Evolutionary conservation across 2,329 filamentous ascomycete species (phyloP), one percentile per base, ranked within the genome.

Genomic region (Berkeleyomyces rouxiae): DNA sequence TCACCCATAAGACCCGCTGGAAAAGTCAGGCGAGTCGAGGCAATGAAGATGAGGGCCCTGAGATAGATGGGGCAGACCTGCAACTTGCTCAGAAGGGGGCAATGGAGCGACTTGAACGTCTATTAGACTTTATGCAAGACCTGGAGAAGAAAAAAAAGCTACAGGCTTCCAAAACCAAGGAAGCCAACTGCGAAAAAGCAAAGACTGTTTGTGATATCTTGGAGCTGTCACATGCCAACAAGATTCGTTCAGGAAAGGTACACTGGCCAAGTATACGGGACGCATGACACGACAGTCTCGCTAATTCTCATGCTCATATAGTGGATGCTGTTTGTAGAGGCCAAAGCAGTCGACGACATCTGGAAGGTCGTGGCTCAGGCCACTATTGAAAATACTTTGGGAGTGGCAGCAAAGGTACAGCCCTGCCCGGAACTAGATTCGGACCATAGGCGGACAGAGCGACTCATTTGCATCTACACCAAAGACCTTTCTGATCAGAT

Each of bases 381-480:
- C 1, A 87, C 87, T 0, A 80, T 81, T 10, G 79, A 82, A 39
- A 84, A 86, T 64, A 79, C 86, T 66, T 78, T 95, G 1, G 90
- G 90, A 0, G 79, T 83, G 46, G 79, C 76, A 1, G 86, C 88
- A 7, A 95, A 93, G 72, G 85, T 91, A 10, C 71, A 62, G 13
- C 5, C 39, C 16, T 82, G 84, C 0, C 82, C 86, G 1, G 74
- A 76, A 57, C 71, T 79, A 7, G 74, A 73, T 4, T 71, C 72
- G 0, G 72, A 74, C n/a, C 69, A 73, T 57, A 64, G 65, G 4
- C 68, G 73, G 33, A 76, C 72, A 51, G 72, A 74, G 23, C 78
- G 83, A 23, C 72, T 93, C 49, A 82, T 95, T 36, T 91, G 87
- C 67, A 76, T 95, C 6, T 95, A 95, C 71, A 95, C 88, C 4